Evolutionary conservation across 768 basidiomycete genomes (phyloP), one percentile per base, ranked within the genome.

Genomic region (Lactifluus echinatus): DNA sequence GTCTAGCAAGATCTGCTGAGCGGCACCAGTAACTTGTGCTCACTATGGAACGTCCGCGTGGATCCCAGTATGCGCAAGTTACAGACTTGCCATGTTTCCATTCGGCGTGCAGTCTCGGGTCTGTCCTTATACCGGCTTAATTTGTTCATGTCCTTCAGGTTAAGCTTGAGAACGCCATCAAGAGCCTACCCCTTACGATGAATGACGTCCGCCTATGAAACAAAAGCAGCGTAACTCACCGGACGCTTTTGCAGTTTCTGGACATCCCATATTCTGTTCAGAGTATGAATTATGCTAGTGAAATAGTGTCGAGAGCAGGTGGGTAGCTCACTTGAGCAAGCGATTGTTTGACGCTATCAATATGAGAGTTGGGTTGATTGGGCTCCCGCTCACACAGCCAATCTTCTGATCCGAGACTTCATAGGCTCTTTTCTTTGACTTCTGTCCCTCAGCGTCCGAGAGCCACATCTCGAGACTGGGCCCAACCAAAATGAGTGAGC

Each of bases 381-480:
- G 89, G 66, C 92, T 93, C 55, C 92, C 66, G 65, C 89, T 92
- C 55, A 91, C 74, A 56, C 78, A 82, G 6, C 90, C 90, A 62
- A 93, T 84, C 66, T 92, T 92, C 55, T 78, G 74, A 12, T 83
- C 77, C 4, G 86, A 84, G 11, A 91, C 68, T 36, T 73, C 78
- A 62, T 86, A 89, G 70, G 85, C 74, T 43, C 78, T 75, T 5
- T 77, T 75, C 34, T 79, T 79, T 1, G 75, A 74, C 46, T 76
- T 73, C 23, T 87, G 84, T 15, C 90, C 90, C 7, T 70, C 62
- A 2, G 73, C 76, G 67, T 93, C 90, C 1, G 88, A 87, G 52
- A 92, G 77, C 90, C 90, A 93, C 78, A 93, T 79, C 66, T 91
- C 89, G 49, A 85, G 73, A 0, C 90, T 89, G n/a, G n/a, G n/a